Conservation (phyloP, 2,329 filamentous ascomycete species). For the Xylariaceae sp. region DNA sequence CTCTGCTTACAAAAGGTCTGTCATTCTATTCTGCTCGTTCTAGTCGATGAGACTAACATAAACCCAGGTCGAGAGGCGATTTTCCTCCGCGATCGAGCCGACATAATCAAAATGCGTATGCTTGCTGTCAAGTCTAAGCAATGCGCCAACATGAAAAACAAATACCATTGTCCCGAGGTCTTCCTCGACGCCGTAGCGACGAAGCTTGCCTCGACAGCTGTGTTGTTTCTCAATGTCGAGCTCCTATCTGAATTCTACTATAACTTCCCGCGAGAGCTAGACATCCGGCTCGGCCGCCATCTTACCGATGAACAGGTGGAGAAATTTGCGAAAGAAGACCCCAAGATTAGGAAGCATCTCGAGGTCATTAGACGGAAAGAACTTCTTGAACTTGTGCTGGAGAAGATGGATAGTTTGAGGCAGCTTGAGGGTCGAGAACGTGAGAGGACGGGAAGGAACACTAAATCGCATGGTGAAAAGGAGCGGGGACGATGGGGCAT, state of each 20-base stretch:
- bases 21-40: conserved; percentile 10
- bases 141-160: conserved; percentile 78
- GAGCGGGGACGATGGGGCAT: conserved; percentile 47
- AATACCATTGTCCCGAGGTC: conserved; percentile 94
- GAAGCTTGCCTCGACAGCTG: conserved; percentile 90
- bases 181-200: conserved; percentile 97
- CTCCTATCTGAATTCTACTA: conserved; percentile 96
- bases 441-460: conserved; percentile 37
- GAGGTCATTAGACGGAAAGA: conserved; percentile 93
- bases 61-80: conserved; percentile 77
- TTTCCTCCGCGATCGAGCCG: conserved; percentile 87
- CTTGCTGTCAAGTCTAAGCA: conserved; percentile 86
- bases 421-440: conserved; percentile 75
- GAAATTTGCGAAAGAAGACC: conserved; percentile 87
- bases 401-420: conserved; percentile 90
- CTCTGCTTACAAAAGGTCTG: conserved; percentile 76
- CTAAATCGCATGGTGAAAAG: conserved; percentile 33
- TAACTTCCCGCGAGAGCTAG: conserved; percentile 90
- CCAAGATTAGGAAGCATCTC: conserved; percentile 81
- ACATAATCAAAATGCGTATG: conserved; percentile 86
- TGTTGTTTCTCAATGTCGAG: conserved; percentile 96
- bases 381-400: conserved; percentile 83
- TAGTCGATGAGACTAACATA: not conserved
- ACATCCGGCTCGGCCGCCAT: conserved; percentile 77
- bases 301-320: conserved; percentile 78